These are phyloP conservation scores for Wallacemonas sp. DNA, from an alignment of 208 protist species.

Conservation along the genomic window DNA sequence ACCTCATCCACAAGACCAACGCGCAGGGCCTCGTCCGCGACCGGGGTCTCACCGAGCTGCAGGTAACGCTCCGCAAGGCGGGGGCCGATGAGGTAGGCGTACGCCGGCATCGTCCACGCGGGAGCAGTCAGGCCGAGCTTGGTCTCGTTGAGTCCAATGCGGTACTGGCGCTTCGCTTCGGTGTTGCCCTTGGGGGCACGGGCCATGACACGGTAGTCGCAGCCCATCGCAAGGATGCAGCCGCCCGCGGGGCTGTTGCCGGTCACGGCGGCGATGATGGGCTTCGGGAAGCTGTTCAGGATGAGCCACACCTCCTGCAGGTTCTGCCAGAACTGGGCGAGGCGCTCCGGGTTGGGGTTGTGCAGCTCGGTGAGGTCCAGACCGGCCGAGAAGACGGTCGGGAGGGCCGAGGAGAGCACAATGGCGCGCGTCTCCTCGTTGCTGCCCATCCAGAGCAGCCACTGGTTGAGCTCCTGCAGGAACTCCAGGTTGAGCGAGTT, in stretches of 20 bases:
- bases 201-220: conserved; percentile 83
- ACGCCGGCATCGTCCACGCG: conserved; percentile 74
- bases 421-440: conserved; percentile 71
- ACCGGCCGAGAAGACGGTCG: conserved; percentile 80
- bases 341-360: conserved; percentile 65
- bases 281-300: conserved; percentile 80
- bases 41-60: conserved; percentile 75
- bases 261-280: conserved; percentile 76
- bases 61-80: conserved; percentile 74
- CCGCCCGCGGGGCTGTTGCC: conserved; percentile 76
- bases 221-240: conserved; percentile 78
- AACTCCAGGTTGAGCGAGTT: conserved; percentile 79
- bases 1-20: conserved; percentile 74
- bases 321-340: conserved; percentile 63
- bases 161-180: conserved; percentile 49
- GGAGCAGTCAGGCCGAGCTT: conserved; percentile 74
- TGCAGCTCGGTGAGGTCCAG: conserved; percentile 79
- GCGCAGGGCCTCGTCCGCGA: conserved; percentile 60
- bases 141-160: conserved; percentile 84
- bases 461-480: conserved; percentile 80
- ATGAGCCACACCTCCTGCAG: conserved; percentile 86
- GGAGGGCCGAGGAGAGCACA: conserved; percentile 67
- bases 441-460: conserved; percentile 84
- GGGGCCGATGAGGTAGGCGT: conserved; percentile 68
- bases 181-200: conserved; percentile 48